phyloP scores from a whole-genome alignment of 805 yeast species.

The Candida ascalaphidarum region DNA sequence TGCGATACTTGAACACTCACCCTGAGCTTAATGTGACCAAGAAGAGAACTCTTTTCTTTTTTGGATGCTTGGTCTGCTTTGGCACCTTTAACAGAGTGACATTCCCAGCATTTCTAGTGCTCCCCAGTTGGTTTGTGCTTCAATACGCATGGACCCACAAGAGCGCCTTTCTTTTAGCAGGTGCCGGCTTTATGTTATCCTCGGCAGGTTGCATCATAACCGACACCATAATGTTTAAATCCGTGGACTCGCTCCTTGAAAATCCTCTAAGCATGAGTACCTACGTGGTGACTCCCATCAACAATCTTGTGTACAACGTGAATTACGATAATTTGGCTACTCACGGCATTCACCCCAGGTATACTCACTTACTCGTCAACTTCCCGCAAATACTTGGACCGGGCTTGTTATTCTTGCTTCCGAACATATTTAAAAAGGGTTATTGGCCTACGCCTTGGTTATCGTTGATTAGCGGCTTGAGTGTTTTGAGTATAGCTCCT shows the following conservation, averaged over 20 bases:
- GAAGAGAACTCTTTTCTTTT: conserved; percentile 6
- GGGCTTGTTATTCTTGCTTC: conserved; percentile 37
- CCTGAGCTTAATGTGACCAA: conserved; percentile 6
- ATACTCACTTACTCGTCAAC: conserved; percentile 67
- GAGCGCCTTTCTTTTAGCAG: conserved; percentile 16
- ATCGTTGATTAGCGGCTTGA: conserved; percentile 54
- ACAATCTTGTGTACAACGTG: conserved; percentile 68
- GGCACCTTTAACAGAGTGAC: conserved; percentile 86
- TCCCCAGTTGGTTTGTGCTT: conserved; percentile 49
- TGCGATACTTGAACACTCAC: conserved; percentile 18
- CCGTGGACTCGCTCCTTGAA: conserved; percentile 2
- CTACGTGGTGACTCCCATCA: conserved; percentile 62
- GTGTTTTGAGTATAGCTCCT: conserved; percentile 60
- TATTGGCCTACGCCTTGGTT: conserved; percentile 47
- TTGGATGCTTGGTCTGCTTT: conserved; percentile 46
- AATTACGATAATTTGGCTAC: conserved; percentile 45
- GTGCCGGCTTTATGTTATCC: conserved; percentile 23
- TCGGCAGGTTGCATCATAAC: conserved; percentile 30
- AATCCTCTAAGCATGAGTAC: conserved; percentile 9
- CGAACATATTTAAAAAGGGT: conserved; percentile 22
- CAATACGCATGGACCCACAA: conserved; percentile 32
- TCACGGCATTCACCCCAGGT: conserved; percentile 81
- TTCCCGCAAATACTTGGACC: conserved; percentile 84
- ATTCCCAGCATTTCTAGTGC: conserved; percentile 61
- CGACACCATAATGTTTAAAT: conserved; percentile 45